These are phyloP conservation scores for Paraphaeosphaeria sporulosa DNA, from an alignment of 2,329 filamentous ascomycete genomes.

Conservation along the genomic window DNA sequence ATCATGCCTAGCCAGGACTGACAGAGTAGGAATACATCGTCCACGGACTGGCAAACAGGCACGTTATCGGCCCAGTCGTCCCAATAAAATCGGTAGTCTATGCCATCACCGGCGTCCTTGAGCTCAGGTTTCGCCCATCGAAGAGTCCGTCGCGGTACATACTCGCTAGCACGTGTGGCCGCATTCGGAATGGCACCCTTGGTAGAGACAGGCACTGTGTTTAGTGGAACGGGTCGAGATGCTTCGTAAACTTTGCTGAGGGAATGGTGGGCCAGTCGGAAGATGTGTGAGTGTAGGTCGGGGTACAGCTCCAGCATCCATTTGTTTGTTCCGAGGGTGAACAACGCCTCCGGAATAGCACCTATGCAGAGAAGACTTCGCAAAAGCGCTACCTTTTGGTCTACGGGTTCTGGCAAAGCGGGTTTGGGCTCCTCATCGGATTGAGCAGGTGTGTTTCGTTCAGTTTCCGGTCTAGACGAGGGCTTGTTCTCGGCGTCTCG, in stretches of 20 bases:
- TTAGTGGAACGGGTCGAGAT: conserved; percentile 56
- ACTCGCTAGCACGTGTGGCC: conserved; percentile 67
- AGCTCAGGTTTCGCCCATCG: conserved; percentile 87
- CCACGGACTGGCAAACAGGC: conserved; percentile 86
- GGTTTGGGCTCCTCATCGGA: conserved; percentile 56
- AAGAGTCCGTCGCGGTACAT: conserved; percentile 70
- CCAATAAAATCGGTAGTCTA: conserved; percentile 91
- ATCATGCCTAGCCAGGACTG: conserved; percentile 83
- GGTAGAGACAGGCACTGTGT: conserved; percentile 49
- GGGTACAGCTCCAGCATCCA: conserved; percentile 89
- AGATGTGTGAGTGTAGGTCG: conserved; percentile 80
- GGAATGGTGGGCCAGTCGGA: conserved; percentile 84
- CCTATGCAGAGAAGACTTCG: conserved; percentile 89
- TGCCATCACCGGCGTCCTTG: conserved; percentile 75
- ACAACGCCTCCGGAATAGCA: conserved; percentile 89
- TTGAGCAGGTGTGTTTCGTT: conserved; percentile 52
- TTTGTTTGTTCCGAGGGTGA: conserved; percentile 88
- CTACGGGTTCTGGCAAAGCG: conserved; percentile 73
- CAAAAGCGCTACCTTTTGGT: conserved; percentile 87
- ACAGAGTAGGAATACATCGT: conserved; percentile 89
- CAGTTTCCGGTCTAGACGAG: conserved; percentile 51
- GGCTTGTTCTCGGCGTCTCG: conserved; percentile 65
- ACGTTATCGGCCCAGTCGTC: conserved; percentile 96
- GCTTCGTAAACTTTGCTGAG: conserved; percentile 75
- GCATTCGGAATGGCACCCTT: conserved; percentile 58